These are phyloP conservation scores for Suaeda aralocaspica DNA, from an alignment of 148 eudicot species.

Conservation along the genomic window DNA sequence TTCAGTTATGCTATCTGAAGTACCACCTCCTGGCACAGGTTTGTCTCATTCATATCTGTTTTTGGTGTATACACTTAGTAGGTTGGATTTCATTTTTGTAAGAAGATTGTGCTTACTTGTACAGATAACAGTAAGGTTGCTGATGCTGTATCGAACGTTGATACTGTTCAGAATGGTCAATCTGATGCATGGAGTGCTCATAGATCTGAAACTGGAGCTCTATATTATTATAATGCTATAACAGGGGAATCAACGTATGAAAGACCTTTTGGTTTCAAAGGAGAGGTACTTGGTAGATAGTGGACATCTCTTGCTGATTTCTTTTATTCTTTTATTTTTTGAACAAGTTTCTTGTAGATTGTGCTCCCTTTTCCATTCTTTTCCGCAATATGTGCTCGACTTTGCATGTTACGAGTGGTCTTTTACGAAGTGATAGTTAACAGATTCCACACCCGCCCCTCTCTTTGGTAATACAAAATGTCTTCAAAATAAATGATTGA, in stretches of 20 bases:
- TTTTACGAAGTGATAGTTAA: background rate
- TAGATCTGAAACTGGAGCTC: constrained; percentile 72
- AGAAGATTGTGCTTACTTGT: constrained; percentile 12
- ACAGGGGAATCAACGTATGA: constrained; percentile 89
- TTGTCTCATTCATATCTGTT: constrained; percentile 17
- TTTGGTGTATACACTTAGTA: background rate
- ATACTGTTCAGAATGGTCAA: constrained; percentile 34
- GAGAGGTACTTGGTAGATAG: constrained; percentile 53
- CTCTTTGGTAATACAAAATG: background rate
- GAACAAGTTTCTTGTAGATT: background rate
- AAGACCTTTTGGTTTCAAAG: constrained; percentile 73
- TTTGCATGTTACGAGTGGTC: background rate
- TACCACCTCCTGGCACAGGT: constrained; percentile 82
- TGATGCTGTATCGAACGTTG: constrained; percentile 33
- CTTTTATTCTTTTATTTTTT: background rate
- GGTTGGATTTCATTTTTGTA: background rate
- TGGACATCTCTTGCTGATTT: background rate
- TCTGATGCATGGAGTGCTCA: constrained; percentile 90
- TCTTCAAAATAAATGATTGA: too few species aligned
- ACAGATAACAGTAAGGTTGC: constrained; percentile 45
- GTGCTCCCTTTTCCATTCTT: background rate
- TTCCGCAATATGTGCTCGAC: background rate
- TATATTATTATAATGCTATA: constrained; percentile 85
- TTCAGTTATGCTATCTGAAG: constrained; percentile 46
- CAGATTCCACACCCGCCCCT: background rate